Percentiles rank a stretch among this genome's conserved stretches.
Evolutionary conservation across 2,329 filamentous ascomycete genomes (phyloP).

Genomic region (Cladosporium velox): DNA sequence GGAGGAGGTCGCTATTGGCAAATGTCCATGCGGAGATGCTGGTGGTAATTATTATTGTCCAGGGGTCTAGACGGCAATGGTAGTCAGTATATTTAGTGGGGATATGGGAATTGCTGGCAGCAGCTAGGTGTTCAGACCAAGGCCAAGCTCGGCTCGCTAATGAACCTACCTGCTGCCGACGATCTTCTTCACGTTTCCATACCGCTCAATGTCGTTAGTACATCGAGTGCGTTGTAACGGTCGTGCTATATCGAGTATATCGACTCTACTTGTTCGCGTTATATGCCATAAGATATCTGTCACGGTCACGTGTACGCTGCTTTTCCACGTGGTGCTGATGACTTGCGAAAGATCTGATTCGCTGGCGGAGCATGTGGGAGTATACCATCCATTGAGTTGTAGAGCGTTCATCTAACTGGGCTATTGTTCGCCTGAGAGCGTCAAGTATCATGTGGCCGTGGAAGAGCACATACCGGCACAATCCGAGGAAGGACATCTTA

Average conservation of each 20-base stretch:
- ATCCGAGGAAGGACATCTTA: neutral
- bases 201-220: neutral
- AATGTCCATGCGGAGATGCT: neutral
- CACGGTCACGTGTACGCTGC: neutral
- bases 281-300: neutral
- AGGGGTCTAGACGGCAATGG: constrained; percentile 5
- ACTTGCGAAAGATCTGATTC: neutral
- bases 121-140: neutral
- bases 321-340: neutral
- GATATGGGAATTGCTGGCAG: constrained; percentile 5
- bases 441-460: neutral
- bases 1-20: constrained; percentile 1
- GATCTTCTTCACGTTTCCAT: constrained; percentile 14
- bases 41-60: neutral
- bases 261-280: neutral
- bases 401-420: neutral
- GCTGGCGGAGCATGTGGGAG: neutral
- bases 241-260: neutral
- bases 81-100: constrained; percentile 9
- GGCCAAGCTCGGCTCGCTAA: neutral
- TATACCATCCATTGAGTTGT: neutral
- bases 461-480: neutral
- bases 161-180: neutral
- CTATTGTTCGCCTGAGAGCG: neutral
- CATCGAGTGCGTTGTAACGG: neutral